Base-by-base conservation (phyloP, 805 yeast species). In the Torulaspora franciscae region DNA sequence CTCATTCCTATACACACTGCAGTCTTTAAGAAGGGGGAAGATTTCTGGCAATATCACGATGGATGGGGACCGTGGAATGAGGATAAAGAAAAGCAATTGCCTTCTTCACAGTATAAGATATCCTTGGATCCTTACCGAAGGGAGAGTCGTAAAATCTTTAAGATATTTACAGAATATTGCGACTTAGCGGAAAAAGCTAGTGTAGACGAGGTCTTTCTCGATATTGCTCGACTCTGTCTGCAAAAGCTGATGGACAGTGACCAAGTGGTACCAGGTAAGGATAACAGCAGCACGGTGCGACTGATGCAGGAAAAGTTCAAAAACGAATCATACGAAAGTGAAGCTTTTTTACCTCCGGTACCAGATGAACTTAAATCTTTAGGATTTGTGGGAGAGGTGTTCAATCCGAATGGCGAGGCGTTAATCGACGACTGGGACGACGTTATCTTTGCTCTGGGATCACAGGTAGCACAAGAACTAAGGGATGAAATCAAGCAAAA, bases 151-250 rank as follows among this genome's bases (percentile, higher is more conserved):
- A 85, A 84, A 63, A 81, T 93, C 47, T 71, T 88, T 58, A 70
- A 77, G 28, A 67, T 91, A 0, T 74, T 93, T 55, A 75, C 75
- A 45, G 61, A 68, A 6, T 70, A 73, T 47, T 85, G 91, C 59
- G 83, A 79, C 46, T 55, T 74, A 11, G 87, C 88, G 0, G 96
- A 93, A 62, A 90, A 90, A 66, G 98, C 96, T 0, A 88, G 97
- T 66, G 93, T 90, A 14, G 99, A 93, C 66, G 99, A 93, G 66
- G 81, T 89, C 39, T 93, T 84, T 59, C 52, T 93, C 53, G 97
- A 93, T 65, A 63, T 93, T 32, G 96, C 97, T 0, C 68, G 84
- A 30, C 53, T 77, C 19, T 77, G 87, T 0, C 73, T 76, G 54
- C 66, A 60, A 40, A 62, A 80, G 8, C 37, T 72, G 2, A 37